Conservation (phyloP, 2,329 filamentous ascomycete species). For the Penicillium palitans region DNA sequence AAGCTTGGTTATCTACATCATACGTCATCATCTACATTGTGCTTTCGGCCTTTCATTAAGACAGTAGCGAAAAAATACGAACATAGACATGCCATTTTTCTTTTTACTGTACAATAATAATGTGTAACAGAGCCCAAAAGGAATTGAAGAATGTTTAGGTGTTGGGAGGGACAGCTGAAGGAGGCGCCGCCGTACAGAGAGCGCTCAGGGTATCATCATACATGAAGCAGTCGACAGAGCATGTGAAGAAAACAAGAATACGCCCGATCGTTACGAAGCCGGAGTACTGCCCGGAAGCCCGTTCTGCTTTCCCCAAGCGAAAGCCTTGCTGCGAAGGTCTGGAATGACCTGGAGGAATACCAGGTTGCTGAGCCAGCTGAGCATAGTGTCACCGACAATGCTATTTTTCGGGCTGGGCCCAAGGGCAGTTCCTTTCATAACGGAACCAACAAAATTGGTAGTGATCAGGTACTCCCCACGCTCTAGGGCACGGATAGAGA, state of each 20-base stretch:
- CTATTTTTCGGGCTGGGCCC: conserved; percentile 56
- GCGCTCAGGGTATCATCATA: conserved; percentile 32
- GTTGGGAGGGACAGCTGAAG: conserved; percentile 11
- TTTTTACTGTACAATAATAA: conserved; percentile 8
- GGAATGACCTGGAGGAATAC: conserved; percentile 59
- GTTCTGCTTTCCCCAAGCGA: conserved; percentile 58
- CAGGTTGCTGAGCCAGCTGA: conserved; percentile 54
- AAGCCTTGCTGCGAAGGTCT: conserved; percentile 59
- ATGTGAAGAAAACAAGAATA: conserved; percentile 1
- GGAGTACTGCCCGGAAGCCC: conserved; percentile 38
- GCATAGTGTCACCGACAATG: conserved; percentile 55
- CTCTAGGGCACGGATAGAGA: conserved; percentile 72
- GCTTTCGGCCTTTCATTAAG: background rate
- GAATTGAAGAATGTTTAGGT: conserved; percentile 7
- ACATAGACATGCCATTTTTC: background rate
- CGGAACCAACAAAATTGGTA: conserved; percentile 67
- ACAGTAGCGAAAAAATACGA: background rate
- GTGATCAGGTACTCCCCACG: conserved; percentile 77
- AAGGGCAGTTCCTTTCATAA: conserved; percentile 65
- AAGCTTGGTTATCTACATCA: conserved; percentile 20
- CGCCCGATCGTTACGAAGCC: conserved; percentile 4
- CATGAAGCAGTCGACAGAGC: conserved; percentile 12
- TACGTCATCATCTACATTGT: conserved; percentile 22
- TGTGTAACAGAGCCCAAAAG: background rate
- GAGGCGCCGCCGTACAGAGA: conserved; percentile 13